Percentiles rank a stretch among this genome's conserved stretches.
phyloP scores from a whole-genome alignment of 2,329 filamentous ascomycete species.

The Cryphonectria parasitica region DNA sequence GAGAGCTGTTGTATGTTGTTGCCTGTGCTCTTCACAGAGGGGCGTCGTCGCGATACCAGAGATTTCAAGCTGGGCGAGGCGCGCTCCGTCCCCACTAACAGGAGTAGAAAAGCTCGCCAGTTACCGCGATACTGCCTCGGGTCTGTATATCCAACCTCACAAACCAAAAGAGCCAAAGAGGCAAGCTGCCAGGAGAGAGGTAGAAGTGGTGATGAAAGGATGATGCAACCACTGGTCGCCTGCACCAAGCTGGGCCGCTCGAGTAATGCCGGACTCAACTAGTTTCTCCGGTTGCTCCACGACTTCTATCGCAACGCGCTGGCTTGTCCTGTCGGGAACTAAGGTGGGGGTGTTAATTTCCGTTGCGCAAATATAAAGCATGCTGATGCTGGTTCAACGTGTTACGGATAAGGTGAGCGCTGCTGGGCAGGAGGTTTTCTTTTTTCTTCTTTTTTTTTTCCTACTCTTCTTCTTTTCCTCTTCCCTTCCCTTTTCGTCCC shows the following conservation, averaged over 20 bases:
- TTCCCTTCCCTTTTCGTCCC: neutral
- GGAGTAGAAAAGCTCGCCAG: constrained; percentile 11
- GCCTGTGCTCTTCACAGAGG: neutral
- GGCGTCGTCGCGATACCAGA: neutral
- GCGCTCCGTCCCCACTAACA: neutral
- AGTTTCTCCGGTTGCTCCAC: constrained; percentile 7
- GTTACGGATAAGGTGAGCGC: neutral
- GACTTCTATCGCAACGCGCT: constrained; percentile 5
- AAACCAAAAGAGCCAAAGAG: neutral
- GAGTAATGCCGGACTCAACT: constrained; percentile 16
- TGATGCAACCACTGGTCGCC: constrained; percentile 23
- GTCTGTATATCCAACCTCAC: constrained; percentile 10
- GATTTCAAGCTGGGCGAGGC: neutral
- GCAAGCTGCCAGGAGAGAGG: constrained; percentile 9
- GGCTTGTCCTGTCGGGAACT: constrained; percentile 4
- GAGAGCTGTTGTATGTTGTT: constrained; percentile 5
- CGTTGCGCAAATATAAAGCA: neutral
- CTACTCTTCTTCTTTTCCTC: neutral
- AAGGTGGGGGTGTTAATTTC: constrained; percentile 2
- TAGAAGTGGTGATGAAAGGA: neutral
- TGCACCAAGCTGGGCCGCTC: constrained; percentile 19
- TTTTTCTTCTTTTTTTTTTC: neutral
- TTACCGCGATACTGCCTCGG: constrained; percentile 7
- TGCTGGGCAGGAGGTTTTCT: neutral
- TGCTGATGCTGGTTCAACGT: neutral